Base-by-base conservation (phyloP, 2,329 filamentous ascomycete species). In the Cadophora sp. region DNA sequence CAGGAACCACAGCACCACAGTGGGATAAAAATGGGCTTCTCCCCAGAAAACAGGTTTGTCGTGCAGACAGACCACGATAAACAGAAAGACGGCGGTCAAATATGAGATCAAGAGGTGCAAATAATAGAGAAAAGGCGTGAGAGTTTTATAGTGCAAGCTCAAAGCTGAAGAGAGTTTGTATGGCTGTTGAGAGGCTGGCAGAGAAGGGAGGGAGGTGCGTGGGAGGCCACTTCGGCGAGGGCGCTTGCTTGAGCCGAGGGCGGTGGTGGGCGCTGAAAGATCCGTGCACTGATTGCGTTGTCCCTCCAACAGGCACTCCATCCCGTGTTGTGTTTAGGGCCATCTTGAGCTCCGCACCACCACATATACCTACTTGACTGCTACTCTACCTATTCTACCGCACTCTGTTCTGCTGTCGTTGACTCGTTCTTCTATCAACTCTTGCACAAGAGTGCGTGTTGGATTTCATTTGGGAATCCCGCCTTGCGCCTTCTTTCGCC, bases 11-110 rank as follows among this genome's bases (percentile, higher is more conserved):
- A 30, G 36, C 2, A 9, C 50, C 50, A 24, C 50, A 30, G 27
- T 53, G 50, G 50, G 36, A 53, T 53, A 53, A 53, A 33, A 33
- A 30, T 53, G 50, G 50, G 50, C 24, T 33, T 24, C 30, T 53
- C 50, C 50, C 50, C 27, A 33, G 50, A 53, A 33, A 53, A 53
- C 50, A 53, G 50, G 50, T 53, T 53, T 53, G 24, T 33, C 7
- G 27, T 33, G 20, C 20, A 22, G 11, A 50, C 11, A 50, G 47
- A 53, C 30, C 30, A 18, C 5, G 16, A n/a, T 30, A 27, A 53
- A 7, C 2, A 14, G 11, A 33, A n/a, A 33, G 27, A n/a, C 24
- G 27, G 6, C 14, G 24, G 16, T 5, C 6, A 18, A 53, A 53
- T 6, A 16, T n/a, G 1, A 27, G 4, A 30, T 53, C 11, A 14